A percentile compares a stretch with the other conserved stretches of the same genome.
Evolutionary conservation across 2,329 filamentous ascomycete species (phyloP).

Genomic region (Alternaria arborescens): DNA sequence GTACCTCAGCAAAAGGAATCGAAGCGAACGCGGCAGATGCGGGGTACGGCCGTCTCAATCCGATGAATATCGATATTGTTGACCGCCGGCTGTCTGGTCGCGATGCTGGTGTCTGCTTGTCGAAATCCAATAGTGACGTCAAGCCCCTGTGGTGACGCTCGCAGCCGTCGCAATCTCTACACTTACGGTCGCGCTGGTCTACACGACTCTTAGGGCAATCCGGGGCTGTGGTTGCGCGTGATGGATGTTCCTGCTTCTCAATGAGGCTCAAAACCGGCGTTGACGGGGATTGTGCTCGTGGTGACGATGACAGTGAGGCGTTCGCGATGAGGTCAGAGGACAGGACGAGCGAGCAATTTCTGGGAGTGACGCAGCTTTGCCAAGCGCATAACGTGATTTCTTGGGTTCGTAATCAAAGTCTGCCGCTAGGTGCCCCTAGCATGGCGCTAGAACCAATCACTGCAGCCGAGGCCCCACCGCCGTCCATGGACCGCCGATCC

Average conservation of each 20-base stretch:
- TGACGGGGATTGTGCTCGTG: conserved; percentile 39
- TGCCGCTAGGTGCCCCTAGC: not conserved
- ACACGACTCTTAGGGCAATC: conserved; percentile 15
- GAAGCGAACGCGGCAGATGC: conserved; percentile 32
- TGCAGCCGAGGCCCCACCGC: conserved; percentile 13
- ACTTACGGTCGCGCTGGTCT: not conserved
- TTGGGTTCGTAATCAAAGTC: conserved; percentile 28
- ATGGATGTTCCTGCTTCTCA: conserved; percentile 24
- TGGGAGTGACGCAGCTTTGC: conserved; percentile 42
- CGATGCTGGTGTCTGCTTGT: conserved; percentile 28
- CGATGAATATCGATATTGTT: conserved; percentile 22
- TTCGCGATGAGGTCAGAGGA: conserved; percentile 50
- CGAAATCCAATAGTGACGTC: conserved; percentile 40
- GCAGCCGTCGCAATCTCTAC: conserved; percentile 21
- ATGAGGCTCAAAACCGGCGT: conserved; percentile 40
- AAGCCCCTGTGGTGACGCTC: conserved; percentile 37
- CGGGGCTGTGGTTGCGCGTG: conserved; percentile 17
- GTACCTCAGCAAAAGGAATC: conserved; percentile 37
- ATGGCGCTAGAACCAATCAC: conserved; percentile 18
- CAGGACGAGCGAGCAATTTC: conserved; percentile 44
- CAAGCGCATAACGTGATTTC: conserved; percentile 43
- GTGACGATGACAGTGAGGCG: conserved; percentile 47
- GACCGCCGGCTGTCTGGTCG: conserved; percentile 28
- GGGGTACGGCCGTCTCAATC: conserved; percentile 35
- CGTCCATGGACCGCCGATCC: conserved; percentile 25